A percentile compares a stretch with the other conserved stretches of the same genome.
These are phyloP conservation scores for Erythrophleum fordii DNA, from an alignment of 306 rosid genomes.

Conservation along the genomic window DNA sequence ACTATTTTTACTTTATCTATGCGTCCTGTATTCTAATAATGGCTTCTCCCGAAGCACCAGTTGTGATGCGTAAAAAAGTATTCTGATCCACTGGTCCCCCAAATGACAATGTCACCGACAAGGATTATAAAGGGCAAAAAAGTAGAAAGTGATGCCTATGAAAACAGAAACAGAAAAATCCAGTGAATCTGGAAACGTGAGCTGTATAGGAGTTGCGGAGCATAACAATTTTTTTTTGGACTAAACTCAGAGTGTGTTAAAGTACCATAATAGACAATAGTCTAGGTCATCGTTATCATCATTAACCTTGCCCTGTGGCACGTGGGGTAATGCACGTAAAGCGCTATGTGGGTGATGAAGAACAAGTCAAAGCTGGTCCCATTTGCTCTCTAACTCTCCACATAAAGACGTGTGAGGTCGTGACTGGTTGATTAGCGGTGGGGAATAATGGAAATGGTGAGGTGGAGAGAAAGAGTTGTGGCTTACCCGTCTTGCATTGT, in stretches of 20 bases:
- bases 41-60: slow-evolving; percentile 19
- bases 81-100: slow-evolving; percentile 8
- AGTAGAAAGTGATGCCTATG: background rate
- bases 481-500: no score
- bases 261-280: background rate
- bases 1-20: background rate
- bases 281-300: background rate
- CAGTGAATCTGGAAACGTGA: background rate
- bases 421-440: no score
- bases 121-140: background rate
- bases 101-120: slow-evolving; percentile 38
- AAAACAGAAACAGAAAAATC: background rate
- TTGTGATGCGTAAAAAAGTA: slow-evolving; percentile 26
- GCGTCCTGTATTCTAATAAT: background rate
- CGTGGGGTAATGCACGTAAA: background rate
- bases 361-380: background rate
- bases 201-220: background rate
- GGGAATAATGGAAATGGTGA: no score
- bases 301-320: background rate
- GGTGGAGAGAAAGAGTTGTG: no score
- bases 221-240: background rate
- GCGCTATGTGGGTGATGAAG: background rate
- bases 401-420: background rate
- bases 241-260: background rate
- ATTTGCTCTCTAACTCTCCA: background rate